Base-by-base conservation (phyloP, 176 grass and related monocot species). In the Zizania latifolia region DNA sequence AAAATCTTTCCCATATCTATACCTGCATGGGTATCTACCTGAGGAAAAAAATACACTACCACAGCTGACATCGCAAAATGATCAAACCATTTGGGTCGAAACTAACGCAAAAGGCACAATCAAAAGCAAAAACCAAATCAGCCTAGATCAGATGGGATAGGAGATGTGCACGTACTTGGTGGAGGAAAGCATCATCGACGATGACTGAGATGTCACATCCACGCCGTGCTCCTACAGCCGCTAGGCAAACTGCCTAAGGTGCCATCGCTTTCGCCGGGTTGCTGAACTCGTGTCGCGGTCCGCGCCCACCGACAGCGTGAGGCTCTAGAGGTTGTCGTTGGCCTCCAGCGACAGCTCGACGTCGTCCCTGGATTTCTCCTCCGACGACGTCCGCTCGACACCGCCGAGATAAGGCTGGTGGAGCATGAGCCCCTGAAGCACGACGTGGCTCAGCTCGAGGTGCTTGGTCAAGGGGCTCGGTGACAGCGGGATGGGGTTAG, bases 361-460 rank as follows among this genome's bases (percentile, higher is more conserved):
- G 75, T 98, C 95, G 61, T 98, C 76, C 46, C 77, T 81, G 1
- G 82, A 92, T 27, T 9, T 12, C 13, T 56, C 68, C 58, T 98
- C 95, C 5, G 95, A 94, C 27, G 80, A 19, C 32, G 83, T 98
- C 34, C 86, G 81, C 62, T 84, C 91, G 5, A 56, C 91, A 55
- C 95, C 91, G 46, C 95, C 89, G 26, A 98, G 56, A 76, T 94
- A 98, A 0, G 91, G 91, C 82, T 98, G 95, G 78, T 98, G 88
- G n/a, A 98, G 89, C 30, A 92, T 8, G 14, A 87, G 16, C 2
- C 91, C 91, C 0, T 41, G 26, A 34, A 98, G 44, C 0, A 7
- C n/a, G 58, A 65, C 38, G 14, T 78, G 71, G 14, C 11, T 51
- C 13, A 85, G 55, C 44, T 80, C 71, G 37, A 73, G 31, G 33